Evolutionary conservation across 2,329 filamentous ascomycete genomes (phyloP).

Genomic region (Trichoderma arundinaceum): DNA sequence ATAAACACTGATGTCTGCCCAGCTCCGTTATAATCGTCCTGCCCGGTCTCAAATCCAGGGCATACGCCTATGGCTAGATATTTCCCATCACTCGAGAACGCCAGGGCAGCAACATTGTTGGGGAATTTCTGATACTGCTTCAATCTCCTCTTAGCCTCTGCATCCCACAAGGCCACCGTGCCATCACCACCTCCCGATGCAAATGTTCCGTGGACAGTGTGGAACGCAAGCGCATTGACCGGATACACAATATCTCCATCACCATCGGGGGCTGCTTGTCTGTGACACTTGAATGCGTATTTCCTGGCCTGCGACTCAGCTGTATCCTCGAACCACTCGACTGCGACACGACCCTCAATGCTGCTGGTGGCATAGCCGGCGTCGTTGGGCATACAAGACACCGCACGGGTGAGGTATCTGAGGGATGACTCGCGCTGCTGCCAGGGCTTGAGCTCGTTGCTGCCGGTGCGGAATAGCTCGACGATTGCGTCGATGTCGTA

Average conservation of each 20-base stretch:
- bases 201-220: slow-evolving; percentile 82
- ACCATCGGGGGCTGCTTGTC: slow-evolving; percentile 69
- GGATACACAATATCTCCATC: slow-evolving; percentile 84
- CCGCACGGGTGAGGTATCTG: slow-evolving; percentile 93
- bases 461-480: slow-evolving; percentile 54
- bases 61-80: slow-evolving; percentile 81
- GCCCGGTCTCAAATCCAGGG: slow-evolving; percentile 85
- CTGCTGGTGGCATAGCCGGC: slow-evolving; percentile 89
- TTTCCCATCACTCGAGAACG: slow-evolving; percentile 78
- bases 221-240: slow-evolving; percentile 88
- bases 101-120: slow-evolving; percentile 76
- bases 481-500: slow-evolving; percentile 80
- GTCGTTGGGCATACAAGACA: slow-evolving; percentile 96
- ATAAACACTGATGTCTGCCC: slow-evolving; percentile 80
- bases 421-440: slow-evolving; percentile 91
- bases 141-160: slow-evolving; percentile 85
- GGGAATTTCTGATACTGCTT: slow-evolving; percentile 86
- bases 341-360: slow-evolving; percentile 93
- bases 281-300: slow-evolving; percentile 98
- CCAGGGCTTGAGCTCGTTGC: slow-evolving; percentile 73
- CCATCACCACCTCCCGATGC: slow-evolving; percentile 89
- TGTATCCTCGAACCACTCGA: slow-evolving; percentile 96
- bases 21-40: slow-evolving; percentile 75
- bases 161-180: slow-evolving; percentile 92
- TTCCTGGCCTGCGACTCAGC: slow-evolving; percentile 87